Conservation (phyloP, 1,284 basidiomycete genomes). For the Apiotrichum gamsii region DNA sequence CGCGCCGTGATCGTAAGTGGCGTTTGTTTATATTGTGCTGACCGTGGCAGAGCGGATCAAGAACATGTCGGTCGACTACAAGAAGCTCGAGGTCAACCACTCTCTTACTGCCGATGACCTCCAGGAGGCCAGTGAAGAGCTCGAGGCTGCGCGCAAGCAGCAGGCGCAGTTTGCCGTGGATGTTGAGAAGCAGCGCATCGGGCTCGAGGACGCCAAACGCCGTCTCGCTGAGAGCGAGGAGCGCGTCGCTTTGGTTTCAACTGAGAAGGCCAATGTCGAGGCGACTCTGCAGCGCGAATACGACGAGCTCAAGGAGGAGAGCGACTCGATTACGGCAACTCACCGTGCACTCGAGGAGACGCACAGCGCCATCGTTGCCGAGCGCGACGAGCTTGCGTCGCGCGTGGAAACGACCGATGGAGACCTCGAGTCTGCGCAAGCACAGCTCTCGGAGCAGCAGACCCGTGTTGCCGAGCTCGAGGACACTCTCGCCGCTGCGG, state of each 20-base stretch:
- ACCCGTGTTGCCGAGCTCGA: neutral
- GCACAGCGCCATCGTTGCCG: neutral
- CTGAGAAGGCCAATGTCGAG: neutral
- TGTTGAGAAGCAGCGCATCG: too few species aligned
- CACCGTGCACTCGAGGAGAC: neutral
- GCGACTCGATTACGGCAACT: neutral
- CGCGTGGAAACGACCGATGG: neutral
- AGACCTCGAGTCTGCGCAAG: neutral
- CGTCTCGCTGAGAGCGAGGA: neutral
- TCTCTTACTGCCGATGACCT: neutral
- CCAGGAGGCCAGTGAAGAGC: too few species aligned
- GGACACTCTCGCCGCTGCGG: neutral
- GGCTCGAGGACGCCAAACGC: too few species aligned
- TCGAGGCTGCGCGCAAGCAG: too few species aligned
- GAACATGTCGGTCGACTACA: neutral
- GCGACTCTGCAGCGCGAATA: neutral
- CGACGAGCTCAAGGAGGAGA: slow-evolving; percentile 4
- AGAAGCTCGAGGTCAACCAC: slow-evolving; percentile 2
- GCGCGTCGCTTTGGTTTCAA: neutral
- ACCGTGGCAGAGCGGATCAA: too few species aligned
- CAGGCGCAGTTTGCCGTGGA: too few species aligned
- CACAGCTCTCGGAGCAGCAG: neutral
- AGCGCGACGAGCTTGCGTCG: slow-evolving; percentile 1
- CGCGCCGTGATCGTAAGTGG: neutral
- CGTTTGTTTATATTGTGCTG: neutral